Evolutionary conservation across 495 filamentous ascomycete genomes (phyloP), one percentile per base, ranked within the genome.

Genomic region (Clohesyomyces aquaticus): DNA sequence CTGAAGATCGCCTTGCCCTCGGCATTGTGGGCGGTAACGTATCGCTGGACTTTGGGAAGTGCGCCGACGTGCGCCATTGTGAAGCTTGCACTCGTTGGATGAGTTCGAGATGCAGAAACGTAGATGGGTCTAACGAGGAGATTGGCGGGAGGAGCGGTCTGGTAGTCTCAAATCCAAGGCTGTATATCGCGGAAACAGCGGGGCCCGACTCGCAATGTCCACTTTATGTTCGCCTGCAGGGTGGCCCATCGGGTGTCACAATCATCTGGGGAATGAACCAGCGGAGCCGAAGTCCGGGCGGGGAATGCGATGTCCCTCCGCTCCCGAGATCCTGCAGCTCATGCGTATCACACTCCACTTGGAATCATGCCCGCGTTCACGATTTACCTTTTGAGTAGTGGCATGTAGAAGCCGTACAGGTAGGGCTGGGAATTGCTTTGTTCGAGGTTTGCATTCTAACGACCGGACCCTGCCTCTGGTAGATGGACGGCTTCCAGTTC

Each of bases 1-100:
- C 63, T 67, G 47, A 76, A 76, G 21, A 71, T 53, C 19, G 74
- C 69, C 50, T 70, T 66, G 32, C 69, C 72, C 0, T 53, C 22
- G 35, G 18, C 29, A 49, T 71, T 51, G 66, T 76, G 74, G 28
- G 63, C 70, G 0, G 74, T 76, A 43, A 56, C 29, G 19, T 55
- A 64, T 2, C 53, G 61, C 19, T 54, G 21, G 54, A 57, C 18
- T 25, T 59, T 64, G 11, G 50, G 69, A 32, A 71, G 69, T 4
- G 59, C 58, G 28, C 69, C 69, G 46, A 63, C 53, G 58, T 71
- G 69, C 22, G 69, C 69, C 69, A 71, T 71, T 54, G 14, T 50
- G 25, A 27, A 22, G 21, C n/a, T n/a, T n/a, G n/a, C n/a, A n/a
- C n/a, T n/a, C n/a, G n/a, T n/a, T n/a, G n/a, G n/a, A n/a, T n/a